These are phyloP conservation scores for Saccharomycopsis selenospora DNA, from an alignment of 805 yeast species.

Conservation along the genomic window DNA sequence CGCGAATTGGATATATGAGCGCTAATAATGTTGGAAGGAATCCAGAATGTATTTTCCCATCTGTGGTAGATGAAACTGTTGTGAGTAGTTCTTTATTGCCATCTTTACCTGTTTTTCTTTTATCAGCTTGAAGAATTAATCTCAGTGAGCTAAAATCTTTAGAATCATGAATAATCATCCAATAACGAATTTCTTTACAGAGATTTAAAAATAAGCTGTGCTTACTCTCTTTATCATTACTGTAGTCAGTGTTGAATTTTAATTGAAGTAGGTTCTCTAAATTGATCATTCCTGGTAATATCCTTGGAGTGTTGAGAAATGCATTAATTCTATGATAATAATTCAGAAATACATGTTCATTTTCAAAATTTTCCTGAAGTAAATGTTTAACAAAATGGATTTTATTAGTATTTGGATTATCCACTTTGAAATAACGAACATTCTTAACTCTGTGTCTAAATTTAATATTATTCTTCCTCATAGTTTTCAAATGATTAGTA, in stretches of 20 bases:
- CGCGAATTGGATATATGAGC: slow-evolving; percentile 11
- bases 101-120: not conserved
- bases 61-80: not conserved
- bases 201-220: slow-evolving; percentile 4
- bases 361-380: slow-evolving; percentile 7
- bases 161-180: slow-evolving; percentile 19
- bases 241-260: not conserved
- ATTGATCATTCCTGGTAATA: slow-evolving; percentile 14
- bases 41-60: not conserved
- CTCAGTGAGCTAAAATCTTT: not conserved
- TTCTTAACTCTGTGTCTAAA: not conserved
- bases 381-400: slow-evolving; percentile 15
- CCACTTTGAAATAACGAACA: slow-evolving; percentile 15
- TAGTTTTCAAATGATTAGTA: not conserved
- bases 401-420: slow-evolving; percentile 9
- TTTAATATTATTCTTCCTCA: not conserved
- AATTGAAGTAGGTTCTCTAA: slow-evolving; percentile 12
- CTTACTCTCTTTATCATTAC: not conserved
- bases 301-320: slow-evolving; percentile 20
- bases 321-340: slow-evolving; percentile 16
- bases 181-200: slow-evolving; percentile 19
- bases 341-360: slow-evolving; percentile 14
- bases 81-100: not conserved
- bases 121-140: not conserved
- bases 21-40: slow-evolving; percentile 15